phyloP scores from a whole-genome alignment of 2,329 filamentous ascomycete genomes.

The Fusarium sp. region DNA sequence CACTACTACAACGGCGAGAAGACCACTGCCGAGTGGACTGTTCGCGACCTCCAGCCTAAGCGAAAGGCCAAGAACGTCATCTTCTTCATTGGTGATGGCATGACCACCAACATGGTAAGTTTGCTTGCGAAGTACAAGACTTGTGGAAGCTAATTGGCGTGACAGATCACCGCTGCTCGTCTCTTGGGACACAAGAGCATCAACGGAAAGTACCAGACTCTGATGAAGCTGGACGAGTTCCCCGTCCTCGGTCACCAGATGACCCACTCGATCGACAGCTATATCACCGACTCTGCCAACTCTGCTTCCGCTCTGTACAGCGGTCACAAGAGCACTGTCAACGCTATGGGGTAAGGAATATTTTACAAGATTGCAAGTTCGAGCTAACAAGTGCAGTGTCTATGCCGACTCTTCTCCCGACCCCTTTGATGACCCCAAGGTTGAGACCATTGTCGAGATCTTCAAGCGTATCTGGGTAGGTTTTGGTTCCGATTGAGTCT shows the following conservation, averaged over 20 bases:
- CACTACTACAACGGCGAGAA: conserved; percentile 79
- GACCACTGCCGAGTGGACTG: conserved; percentile 81
- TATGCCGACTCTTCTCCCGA: conserved; percentile 82
- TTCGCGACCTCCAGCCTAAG: conserved; percentile 75
- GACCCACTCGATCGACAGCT: conserved; percentile 86
- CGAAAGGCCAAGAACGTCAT: conserved; percentile 88
- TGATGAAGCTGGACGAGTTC: conserved; percentile 83
- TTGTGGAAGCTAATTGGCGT: conserved; percentile 18
- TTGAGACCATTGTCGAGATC: conserved; percentile 85
- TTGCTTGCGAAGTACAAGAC: background rate
- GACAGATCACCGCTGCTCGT: conserved; percentile 77
- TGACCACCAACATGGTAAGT: conserved; percentile 77
- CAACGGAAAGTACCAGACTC: conserved; percentile 85
- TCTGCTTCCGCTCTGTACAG: conserved; percentile 84
- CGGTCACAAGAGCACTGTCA: conserved; percentile 86
- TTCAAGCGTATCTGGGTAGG: conserved; percentile 76
- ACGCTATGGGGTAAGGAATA: conserved; percentile 72
- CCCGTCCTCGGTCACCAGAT: conserved; percentile 89
- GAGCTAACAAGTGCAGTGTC: conserved; percentile 57
- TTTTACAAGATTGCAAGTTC: background rate
- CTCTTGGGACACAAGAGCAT: conserved; percentile 84
- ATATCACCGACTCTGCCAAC: conserved; percentile 90
- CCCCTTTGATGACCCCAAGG: conserved; percentile 84
- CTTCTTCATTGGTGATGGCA: conserved; percentile 82
- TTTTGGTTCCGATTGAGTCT: background rate